A percentile compares a stretch with the other conserved stretches of the same genome.
Evolutionary conservation across 2,329 filamentous ascomycete species (phyloP).

Genomic region (Colletotrichum karsti): DNA sequence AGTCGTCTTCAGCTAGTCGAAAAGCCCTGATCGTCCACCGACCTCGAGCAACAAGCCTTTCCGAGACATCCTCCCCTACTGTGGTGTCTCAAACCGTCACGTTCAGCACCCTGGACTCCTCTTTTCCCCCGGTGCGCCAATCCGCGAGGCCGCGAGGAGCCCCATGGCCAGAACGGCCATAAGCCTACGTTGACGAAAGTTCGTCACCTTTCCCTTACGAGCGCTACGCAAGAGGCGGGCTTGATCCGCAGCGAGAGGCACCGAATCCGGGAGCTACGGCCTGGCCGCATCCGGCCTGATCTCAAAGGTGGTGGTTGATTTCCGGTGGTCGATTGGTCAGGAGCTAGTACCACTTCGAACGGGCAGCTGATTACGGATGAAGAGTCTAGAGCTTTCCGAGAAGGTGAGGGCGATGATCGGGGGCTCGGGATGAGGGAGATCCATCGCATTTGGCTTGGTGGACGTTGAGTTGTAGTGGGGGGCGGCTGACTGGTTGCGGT

Average conservation of each 20-base stretch:
- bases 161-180: not conserved
- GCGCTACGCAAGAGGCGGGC: constrained; percentile 7
- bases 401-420: not conserved
- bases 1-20: not conserved
- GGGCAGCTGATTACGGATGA: not conserved
- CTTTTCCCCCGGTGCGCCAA: not conserved
- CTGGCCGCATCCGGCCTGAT: not conserved
- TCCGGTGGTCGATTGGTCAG: not conserved
- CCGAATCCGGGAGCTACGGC: not conserved
- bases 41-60: not conserved
- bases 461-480: not conserved
- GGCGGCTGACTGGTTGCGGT: not conserved
- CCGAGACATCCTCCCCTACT: constrained; percentile 2
- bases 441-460: not conserved
- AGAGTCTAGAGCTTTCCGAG: not conserved
- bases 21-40: not conserved
- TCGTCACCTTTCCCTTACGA: not conserved
- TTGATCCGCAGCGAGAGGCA: not conserved
- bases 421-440: not conserved
- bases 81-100: not conserved
- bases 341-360: not conserved
- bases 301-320: not conserved
- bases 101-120: not conserved
- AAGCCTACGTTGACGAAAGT: not conserved
- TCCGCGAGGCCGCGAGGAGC: not conserved